Base-by-base conservation (phyloP, 2,329 filamentous ascomycete genomes). In the Madurella mycetomatis region DNA sequence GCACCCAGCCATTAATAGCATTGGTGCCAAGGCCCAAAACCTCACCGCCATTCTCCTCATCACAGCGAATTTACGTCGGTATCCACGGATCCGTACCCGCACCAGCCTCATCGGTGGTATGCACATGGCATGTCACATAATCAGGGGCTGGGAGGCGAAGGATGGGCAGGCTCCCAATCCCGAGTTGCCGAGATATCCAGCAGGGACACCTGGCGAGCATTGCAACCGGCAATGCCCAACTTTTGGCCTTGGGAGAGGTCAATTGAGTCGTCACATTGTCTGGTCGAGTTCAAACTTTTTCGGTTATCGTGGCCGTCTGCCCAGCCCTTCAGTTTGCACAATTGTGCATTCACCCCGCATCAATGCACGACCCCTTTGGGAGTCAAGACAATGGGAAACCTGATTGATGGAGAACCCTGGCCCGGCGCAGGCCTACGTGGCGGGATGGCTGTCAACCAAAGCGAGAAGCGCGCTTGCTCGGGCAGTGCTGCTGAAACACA, bases 401-500 rank as follows among this genome's bases (percentile, higher is more conserved):
- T 42, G 48, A 55, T 55, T 55, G 44, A 46, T 12, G 42, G 52
- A n/a, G 18, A 19, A 40, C 7, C 32, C n/a, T 39, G 41, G 51
- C 18, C n/a, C 19, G 47, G 19, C 39, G 41, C 37, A 18, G 9
- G 42, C 42, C 49, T 53, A 58, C 56, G 56, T 58, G 56, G 56
- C 56, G 16, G 47, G 44, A 40, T 18, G 25, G 11, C 51, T 32
- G 55, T 34, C 51, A 44, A 54, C 37, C 45, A 41, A 41, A 25
- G 40, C 46, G 40, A 45, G 41, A 51, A 31, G 31, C 34, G 42
- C 49, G 34, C 32, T 18, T 53, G 31, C n/a, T 52, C 42, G 51
- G 45, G 49, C 47, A 51, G 25, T 25, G 25, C 25, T 25, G 25
- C 25, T 25, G 25, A 25, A 25, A 25, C 25, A 25, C 25, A 25